Evolutionary conservation across 2,329 filamentous ascomycete genomes (phyloP).

Genomic region (Huntiella decipiens): DNA sequence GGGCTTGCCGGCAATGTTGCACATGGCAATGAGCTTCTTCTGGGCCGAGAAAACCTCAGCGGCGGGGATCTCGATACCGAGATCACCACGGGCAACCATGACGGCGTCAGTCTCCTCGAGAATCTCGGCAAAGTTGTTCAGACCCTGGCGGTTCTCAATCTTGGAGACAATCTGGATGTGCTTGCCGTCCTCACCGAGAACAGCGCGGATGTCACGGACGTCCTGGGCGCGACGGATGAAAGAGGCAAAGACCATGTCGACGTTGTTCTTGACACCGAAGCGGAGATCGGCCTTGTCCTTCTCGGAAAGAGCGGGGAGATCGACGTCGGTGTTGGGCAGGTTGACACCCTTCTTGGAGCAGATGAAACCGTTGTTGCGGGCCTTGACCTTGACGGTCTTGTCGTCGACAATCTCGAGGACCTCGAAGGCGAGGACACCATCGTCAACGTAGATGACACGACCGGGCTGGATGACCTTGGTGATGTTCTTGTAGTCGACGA

Average conservation of each 20-base stretch:
- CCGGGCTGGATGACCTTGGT: constrained; percentile 89
- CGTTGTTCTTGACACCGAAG: constrained; percentile 95
- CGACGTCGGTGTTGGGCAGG: constrained; percentile 94
- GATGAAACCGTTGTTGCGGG: constrained; percentile 96
- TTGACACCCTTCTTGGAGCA: constrained; percentile 99
- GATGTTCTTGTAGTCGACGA: constrained; percentile 99
- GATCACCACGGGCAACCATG: constrained; percentile 92
- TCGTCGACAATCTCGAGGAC: constrained; percentile 76
- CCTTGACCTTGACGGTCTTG: constrained; percentile 69
- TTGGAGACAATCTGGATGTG: constrained; percentile 99
- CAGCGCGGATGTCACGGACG: constrained; percentile 77
- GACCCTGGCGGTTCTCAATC: constrained; percentile 98
- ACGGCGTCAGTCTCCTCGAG: constrained; percentile 92
- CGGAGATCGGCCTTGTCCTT: constrained; percentile 90
- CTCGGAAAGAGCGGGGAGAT: constrained; percentile 89
- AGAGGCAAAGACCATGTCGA: constrained; percentile 98
- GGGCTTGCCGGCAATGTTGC: constrained; percentile 97
- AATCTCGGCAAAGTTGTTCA: constrained; percentile 99
- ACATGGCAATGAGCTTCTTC: constrained; percentile 99
- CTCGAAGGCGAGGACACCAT: constrained; percentile 92
- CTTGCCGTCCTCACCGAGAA: constrained; percentile 79
- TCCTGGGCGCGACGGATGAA: constrained; percentile 93
- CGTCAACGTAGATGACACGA: constrained; percentile 93
- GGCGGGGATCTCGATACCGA: constrained; percentile 96
- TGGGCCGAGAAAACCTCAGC: constrained; percentile 97